Conservation (phyloP, 768 basidiomycete genomes). For the Tremella fuciformis region DNA sequence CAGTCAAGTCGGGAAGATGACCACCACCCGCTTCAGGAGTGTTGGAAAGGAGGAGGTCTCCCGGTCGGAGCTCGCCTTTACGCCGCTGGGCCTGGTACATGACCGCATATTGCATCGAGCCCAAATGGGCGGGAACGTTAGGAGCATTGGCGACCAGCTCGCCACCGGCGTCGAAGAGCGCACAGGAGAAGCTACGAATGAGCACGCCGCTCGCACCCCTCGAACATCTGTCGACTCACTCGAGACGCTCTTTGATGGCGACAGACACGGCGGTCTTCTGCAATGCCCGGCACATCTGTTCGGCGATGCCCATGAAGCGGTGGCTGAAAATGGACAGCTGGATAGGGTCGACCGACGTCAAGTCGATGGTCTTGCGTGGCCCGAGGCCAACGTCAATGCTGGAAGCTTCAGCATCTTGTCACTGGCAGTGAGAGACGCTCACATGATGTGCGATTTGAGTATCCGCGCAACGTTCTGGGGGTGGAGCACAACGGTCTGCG, state of each 20-base stretch:
- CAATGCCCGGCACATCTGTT: constrained; percentile 87
- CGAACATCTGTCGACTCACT: constrained; percentile 51
- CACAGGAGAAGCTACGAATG: constrained; percentile 67
- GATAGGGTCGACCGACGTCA: constrained; percentile 17
- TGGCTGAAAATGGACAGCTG: constrained; percentile 11
- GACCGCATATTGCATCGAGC: constrained; percentile 37
- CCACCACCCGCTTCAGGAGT: constrained; percentile 23
- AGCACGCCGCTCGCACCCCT: too few relatives aligned
- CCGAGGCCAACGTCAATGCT: constrained; percentile 43
- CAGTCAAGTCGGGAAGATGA: constrained; percentile 34
- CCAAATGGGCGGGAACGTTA: constrained; percentile 39
- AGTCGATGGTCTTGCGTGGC: constrained; percentile 27
- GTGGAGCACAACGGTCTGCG: constrained; percentile 4
- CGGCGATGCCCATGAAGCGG: constrained; percentile 54
- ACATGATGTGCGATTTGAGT: constrained; percentile 31
- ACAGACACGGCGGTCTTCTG: constrained; percentile 90
- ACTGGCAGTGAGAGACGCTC: not conserved
- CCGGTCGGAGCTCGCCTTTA: constrained; percentile 19
- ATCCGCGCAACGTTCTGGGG: constrained; percentile 34
- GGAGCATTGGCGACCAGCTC: constrained; percentile 47
- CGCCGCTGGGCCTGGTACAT: constrained; percentile 24
- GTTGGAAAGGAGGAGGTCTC: constrained; percentile 38
- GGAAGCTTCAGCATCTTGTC: constrained; percentile 1
- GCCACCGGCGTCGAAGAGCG: constrained; percentile 71
- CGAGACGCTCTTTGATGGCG: constrained; percentile 92